Conservation (phyloP, 176 grass and related monocot genomes). For the Musa acuminata region DNA sequence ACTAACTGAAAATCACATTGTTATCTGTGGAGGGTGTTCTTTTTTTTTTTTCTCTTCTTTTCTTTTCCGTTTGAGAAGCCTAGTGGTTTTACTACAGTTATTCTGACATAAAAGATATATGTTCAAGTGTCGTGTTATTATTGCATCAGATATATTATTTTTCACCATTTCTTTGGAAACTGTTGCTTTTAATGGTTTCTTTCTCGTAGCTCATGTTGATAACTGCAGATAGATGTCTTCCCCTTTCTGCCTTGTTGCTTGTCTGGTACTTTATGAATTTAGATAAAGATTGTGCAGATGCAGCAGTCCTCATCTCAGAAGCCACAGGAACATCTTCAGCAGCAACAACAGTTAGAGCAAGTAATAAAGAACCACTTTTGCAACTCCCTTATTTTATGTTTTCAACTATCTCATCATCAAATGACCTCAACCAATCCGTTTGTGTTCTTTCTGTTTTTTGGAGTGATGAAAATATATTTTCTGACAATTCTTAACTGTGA, state of each 20-base stretch:
- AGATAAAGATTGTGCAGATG: conserved; percentile 56
- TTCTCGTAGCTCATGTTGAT: background rate
- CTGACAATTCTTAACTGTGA: conserved; percentile 10
- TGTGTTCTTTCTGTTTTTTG: background rate
- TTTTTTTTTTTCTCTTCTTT: too few relatives aligned
- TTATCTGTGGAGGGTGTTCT: too few relatives aligned
- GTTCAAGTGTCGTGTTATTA: background rate
- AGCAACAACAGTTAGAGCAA: conserved; percentile 51
- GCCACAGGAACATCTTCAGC: conserved; percentile 61
- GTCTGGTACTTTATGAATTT: conserved; percentile 20
- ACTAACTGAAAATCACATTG: too few relatives aligned
- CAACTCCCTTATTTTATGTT: background rate
- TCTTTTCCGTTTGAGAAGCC: too few relatives aligned
- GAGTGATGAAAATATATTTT: background rate
- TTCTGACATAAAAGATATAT: background rate
- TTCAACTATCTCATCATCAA: background rate
- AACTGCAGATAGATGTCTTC: background rate
- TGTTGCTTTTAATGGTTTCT: background rate
- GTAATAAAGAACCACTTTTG: background rate
- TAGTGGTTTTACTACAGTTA: background rate
- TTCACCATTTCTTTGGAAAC: background rate
- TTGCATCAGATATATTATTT: background rate
- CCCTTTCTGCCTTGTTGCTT: conserved; percentile 6
- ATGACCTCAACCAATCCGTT: background rate
- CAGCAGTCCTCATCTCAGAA: conserved; percentile 75